Evolutionary conservation across 805 yeast genomes (phyloP).

Genomic region (Candida golubevii): DNA sequence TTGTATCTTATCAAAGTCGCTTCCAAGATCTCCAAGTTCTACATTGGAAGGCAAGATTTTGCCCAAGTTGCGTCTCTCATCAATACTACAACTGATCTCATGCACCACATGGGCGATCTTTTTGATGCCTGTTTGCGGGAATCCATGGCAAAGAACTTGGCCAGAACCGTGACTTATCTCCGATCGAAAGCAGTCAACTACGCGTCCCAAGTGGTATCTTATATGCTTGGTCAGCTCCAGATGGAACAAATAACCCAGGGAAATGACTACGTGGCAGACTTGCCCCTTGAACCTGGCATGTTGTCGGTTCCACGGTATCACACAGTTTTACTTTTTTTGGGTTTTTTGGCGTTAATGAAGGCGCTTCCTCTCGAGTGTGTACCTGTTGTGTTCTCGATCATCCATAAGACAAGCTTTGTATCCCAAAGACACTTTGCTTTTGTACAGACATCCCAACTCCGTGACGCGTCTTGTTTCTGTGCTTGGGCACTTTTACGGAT

Average conservation of each 20-base stretch:
- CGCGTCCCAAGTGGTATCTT: conserved; percentile 39
- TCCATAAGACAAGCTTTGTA: conserved; percentile 47
- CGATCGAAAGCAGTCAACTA: conserved; percentile 32
- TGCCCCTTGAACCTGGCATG: conserved; percentile 24
- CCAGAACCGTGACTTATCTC: conserved; percentile 41
- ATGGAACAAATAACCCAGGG: neutral
- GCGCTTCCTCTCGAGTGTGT: conserved; percentile 21
- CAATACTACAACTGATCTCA: conserved; percentile 38
- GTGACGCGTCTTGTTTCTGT: conserved; percentile 83
- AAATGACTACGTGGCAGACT: neutral
- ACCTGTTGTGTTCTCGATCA: conserved; percentile 30
- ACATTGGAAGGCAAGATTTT: conserved; percentile 24
- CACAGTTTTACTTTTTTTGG: conserved; percentile 54
- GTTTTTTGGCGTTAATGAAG: conserved; percentile 35
- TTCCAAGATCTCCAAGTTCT: conserved; percentile 32
- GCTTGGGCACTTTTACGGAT: conserved; percentile 70
- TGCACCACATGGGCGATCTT: conserved; percentile 32
- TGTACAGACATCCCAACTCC: conserved; percentile 60
- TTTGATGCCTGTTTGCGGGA: conserved; percentile 57
- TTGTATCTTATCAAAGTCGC: conserved; percentile 32
- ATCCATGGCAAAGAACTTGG: conserved; percentile 61
- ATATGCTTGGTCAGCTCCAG: conserved; percentile 31
- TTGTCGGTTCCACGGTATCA: conserved; percentile 47
- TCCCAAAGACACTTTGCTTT: conserved; percentile 52
- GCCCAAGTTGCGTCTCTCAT: conserved; percentile 46